Evolutionary conservation across 257 asterid genomes (phyloP).

Genomic region (Forsythia viridissima): DNA sequence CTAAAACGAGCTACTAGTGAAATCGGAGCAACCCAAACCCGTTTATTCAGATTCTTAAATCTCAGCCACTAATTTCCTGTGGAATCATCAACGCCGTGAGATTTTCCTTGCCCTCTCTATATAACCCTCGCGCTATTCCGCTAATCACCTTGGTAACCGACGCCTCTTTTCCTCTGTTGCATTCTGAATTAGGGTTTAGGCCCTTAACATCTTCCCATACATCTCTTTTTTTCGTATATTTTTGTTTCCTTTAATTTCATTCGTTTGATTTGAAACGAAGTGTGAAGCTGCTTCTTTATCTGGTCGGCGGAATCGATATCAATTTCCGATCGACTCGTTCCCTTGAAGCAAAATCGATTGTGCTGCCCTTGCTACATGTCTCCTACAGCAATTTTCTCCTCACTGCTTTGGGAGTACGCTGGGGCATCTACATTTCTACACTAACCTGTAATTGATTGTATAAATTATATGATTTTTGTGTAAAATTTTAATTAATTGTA

Average conservation of each 20-base stretch:
- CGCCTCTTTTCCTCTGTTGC: not conserved
- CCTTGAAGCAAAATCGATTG: not conserved
- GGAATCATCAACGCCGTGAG: not conserved
- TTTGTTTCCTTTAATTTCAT: not conserved
- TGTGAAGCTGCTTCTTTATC: not conserved
- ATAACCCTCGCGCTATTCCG: not conserved
- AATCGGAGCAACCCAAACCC: too few species aligned
- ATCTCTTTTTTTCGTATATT: not conserved
- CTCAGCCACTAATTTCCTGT: not conserved
- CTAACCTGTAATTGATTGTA: not conserved
- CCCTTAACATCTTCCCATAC: not conserved
- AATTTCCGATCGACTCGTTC: slow-evolving; percentile 3
- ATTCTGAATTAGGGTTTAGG: not conserved
- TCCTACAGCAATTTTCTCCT: not conserved
- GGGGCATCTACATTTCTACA: not conserved
- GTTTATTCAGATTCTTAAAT: not conserved
- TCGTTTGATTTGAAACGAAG: not conserved
- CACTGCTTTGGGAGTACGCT: not conserved
- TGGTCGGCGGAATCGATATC: not conserved
- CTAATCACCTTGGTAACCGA: not conserved
- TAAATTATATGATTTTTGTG: not conserved
- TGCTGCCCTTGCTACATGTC: not conserved
- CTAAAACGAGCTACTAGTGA: too few species aligned
- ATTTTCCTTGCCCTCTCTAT: not conserved
- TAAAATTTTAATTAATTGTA: not conserved